These are phyloP conservation scores for Pythium aquatile DNA, from an alignment of 352 stramenopile genomes.

Conservation along the genomic window DNA sequence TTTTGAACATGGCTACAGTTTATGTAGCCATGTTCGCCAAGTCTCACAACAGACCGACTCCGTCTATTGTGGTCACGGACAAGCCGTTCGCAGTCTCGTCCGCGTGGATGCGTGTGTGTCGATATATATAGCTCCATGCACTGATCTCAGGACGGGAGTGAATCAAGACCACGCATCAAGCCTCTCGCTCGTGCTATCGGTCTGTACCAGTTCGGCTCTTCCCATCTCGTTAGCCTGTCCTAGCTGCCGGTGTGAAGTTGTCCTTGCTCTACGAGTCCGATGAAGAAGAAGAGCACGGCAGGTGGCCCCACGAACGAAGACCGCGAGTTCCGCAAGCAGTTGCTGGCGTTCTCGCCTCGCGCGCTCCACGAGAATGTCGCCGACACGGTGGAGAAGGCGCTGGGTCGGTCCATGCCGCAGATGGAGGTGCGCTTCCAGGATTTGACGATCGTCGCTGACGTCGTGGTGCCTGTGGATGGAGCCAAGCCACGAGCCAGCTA, in stretches of 20 bases:
- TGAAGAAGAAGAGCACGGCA: neutral
- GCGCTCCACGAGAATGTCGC: constrained; percentile 40
- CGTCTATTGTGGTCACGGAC: too few species aligned
- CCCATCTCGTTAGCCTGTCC: neutral
- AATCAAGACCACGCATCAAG: neutral
- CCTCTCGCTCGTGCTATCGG: neutral
- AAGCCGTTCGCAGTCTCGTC: neutral
- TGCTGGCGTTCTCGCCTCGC: constrained; percentile 21
- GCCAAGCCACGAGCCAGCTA: neutral
- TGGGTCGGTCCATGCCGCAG: constrained; percentile 43
- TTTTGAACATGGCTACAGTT: too few species aligned
- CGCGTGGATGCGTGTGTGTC: too few species aligned
- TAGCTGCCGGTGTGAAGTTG: neutral
- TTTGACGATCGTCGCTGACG: constrained; percentile 33
- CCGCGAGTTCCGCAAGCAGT: constrained; percentile 10
- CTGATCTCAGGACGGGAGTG: neutral
- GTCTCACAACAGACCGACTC: neutral
- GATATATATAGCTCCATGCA: neutral
- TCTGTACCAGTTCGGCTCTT: constrained; percentile 3
- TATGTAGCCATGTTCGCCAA: neutral
- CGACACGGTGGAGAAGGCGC: constrained; percentile 33
- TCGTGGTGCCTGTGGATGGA: neutral
- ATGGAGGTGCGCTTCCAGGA: constrained; percentile 54
- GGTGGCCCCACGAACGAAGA: constrained; percentile 1
- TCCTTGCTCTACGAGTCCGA: neutral